These are phyloP conservation scores for Rhynchosporium graminicola DNA, from an alignment of 2,329 filamentous ascomycete genomes.

Conservation along the genomic window DNA sequence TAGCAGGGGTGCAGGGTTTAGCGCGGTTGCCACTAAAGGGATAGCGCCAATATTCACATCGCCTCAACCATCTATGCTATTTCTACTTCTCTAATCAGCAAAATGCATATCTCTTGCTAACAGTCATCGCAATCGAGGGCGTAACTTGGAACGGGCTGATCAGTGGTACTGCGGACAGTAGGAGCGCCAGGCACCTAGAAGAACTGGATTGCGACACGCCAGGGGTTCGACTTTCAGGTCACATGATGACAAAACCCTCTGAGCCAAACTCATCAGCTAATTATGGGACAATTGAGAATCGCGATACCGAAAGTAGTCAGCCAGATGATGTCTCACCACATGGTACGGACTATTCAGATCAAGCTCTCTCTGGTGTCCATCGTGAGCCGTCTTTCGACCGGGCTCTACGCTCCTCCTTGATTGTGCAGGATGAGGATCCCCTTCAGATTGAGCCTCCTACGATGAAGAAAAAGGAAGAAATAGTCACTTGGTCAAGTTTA, in stretches of 20 bases:
- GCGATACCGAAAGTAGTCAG: constrained; percentile 20
- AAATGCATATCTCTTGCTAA: constrained; percentile 5
- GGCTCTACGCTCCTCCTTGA: constrained; percentile 28
- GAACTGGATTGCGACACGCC: neutral
- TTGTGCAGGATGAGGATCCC: constrained; percentile 37
- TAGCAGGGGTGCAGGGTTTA: neutral
- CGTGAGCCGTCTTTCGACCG: constrained; percentile 24
- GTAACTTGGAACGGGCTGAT: neutral
- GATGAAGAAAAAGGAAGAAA: constrained; percentile 30
- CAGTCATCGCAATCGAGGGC: neutral
- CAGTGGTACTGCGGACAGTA: neutral
- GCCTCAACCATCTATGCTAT: too few relatives aligned
- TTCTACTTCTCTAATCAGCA: neutral
- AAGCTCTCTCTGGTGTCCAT: neutral
- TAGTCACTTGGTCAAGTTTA: constrained; percentile 71
- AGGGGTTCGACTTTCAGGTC: neutral
- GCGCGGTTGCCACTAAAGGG: constrained; percentile 10
- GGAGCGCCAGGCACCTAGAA: neutral
- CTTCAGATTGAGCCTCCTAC: constrained; percentile 33
- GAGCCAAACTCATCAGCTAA: constrained; percentile 16
- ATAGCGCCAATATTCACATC: constrained; percentile 10
- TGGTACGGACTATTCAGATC: constrained; percentile 26
- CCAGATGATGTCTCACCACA: constrained; percentile 24
- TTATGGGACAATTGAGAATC: constrained; percentile 22
- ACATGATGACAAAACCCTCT: constrained; percentile 7